These are phyloP conservation scores for Colletotrichum costaricense DNA, from an alignment of 2,329 filamentous ascomycete genomes.

Conservation along the genomic window DNA sequence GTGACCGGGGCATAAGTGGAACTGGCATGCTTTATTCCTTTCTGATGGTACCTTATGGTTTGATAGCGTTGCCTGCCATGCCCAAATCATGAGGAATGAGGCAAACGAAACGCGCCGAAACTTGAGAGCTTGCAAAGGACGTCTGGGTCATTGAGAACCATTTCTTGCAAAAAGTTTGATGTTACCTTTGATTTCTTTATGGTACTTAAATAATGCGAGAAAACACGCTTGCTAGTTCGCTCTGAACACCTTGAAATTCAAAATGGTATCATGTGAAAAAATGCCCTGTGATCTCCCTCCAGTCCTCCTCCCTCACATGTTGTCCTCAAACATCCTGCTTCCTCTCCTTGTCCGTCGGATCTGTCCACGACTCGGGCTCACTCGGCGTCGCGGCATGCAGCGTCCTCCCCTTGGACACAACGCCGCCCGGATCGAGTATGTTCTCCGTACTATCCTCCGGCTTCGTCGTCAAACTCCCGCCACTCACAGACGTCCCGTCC, in stretches of 20 bases:
- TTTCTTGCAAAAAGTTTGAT: too few species aligned
- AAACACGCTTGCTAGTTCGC: background rate
- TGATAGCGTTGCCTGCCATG: background rate
- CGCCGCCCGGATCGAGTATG: background rate
- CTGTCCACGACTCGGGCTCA: background rate
- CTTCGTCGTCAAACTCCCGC: slow-evolving; percentile 2
- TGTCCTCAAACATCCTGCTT: background rate
- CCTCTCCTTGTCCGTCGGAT: background rate
- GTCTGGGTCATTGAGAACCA: too few species aligned
- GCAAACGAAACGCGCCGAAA: too few species aligned
- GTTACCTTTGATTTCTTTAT: too few species aligned
- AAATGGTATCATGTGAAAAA: background rate
- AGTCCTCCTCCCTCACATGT: too few species aligned
- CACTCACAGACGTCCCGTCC: background rate
- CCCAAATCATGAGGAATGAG: too few species aligned
- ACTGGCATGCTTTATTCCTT: background rate
- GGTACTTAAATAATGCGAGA: background rate
- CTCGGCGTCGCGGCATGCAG: background rate
- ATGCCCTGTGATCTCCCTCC: background rate
- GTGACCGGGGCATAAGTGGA: background rate
- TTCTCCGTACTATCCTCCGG: slow-evolving; percentile 28
- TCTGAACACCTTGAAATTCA: background rate
- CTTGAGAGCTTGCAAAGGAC: too few species aligned
- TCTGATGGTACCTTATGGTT: background rate
- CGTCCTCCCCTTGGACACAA: background rate